Evolutionary conservation across 225 moss, liverwort and hornwort genomes (phyloP).

Genomic region (Polytrichum commune): DNA sequence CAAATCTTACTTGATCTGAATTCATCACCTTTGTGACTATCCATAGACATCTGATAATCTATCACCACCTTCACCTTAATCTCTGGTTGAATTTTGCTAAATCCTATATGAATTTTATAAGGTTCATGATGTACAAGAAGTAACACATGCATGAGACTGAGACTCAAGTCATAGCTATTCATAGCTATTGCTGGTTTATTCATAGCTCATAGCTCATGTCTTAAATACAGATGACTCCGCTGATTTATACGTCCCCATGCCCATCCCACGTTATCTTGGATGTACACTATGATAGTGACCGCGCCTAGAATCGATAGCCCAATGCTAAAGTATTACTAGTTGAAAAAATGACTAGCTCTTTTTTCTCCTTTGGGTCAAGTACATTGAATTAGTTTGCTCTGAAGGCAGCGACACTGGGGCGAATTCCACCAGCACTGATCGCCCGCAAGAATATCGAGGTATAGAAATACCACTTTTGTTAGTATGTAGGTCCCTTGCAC

Average conservation of each 20-base stretch:
- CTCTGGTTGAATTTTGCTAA: no score
- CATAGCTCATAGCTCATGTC: no score
- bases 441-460: conserved; percentile 25
- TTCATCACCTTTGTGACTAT: no score
- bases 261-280: conserved; percentile 48
- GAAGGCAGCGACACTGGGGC: conserved; percentile 31
- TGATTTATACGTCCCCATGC: conserved; percentile 20
- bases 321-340: conserved; percentile 38
- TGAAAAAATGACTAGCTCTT: conserved; percentile 39
- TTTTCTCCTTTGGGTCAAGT: conserved; percentile 26
- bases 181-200: no score
- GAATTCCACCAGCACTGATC: conserved; percentile 33
- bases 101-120: no score
- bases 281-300: conserved; percentile 29
- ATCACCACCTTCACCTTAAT: no score
- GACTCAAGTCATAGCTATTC: no score
- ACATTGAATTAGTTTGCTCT: conserved; percentile 45
- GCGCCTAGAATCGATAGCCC: conserved; percentile 31
- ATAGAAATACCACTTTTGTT: conserved; percentile 34
- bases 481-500: conserved; percentile 24
- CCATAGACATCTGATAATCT: no score
- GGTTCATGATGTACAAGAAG: no score
- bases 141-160: no score
- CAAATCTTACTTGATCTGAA: no score
- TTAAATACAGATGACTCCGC: no score